phyloP scores from a whole-genome alignment of 192 early-diverging fungal genomes.

The Mortierella claussenii region DNA sequence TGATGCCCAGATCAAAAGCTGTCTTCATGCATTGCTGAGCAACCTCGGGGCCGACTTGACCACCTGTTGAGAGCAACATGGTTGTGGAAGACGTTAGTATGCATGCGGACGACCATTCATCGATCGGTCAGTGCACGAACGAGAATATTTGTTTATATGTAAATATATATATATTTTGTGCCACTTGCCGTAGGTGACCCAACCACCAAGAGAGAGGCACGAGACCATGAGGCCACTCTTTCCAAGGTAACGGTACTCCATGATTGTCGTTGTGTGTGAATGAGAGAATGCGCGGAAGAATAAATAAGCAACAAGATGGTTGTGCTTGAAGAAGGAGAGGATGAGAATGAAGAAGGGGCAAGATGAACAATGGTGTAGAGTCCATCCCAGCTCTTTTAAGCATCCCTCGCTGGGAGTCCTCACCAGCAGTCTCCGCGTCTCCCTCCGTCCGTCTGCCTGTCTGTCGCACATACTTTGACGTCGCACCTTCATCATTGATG shows the following conservation, averaged over 20 bases:
- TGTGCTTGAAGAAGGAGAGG: background rate
- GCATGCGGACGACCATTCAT: too few species aligned
- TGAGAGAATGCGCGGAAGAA: background rate
- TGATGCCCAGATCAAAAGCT: slow-evolving; percentile 79
- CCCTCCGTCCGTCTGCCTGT: too few species aligned
- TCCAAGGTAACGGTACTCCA: slow-evolving; percentile 88
- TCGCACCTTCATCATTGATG: too few species aligned
- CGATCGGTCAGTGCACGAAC: too few species aligned
- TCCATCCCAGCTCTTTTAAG: too few species aligned
- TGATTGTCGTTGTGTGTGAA: slow-evolving; percentile 26
- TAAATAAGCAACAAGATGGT: slow-evolving; percentile 15
- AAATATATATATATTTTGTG: too few species aligned
- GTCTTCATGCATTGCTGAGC: slow-evolving; percentile 73
- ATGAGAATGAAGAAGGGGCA: background rate
- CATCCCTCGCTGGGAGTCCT: too few species aligned
- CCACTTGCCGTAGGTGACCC: slow-evolving; percentile 75
- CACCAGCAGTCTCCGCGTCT: too few species aligned
- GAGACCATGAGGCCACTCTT: slow-evolving; percentile 82
- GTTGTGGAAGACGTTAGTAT: background rate
- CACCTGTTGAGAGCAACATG: slow-evolving; percentile 6
- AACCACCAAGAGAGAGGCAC: slow-evolving; percentile 73
- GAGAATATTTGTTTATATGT: too few species aligned
- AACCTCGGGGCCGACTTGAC: slow-evolving; percentile 57
- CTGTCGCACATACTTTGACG: too few species aligned
- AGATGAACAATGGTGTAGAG: slow-evolving; percentile 1